A percentile compares a stretch with the other conserved stretches of the same genome.
Conservation (phyloP, 768 basidiomycete genomes). For the Hemileccinum impolitum region DNA sequence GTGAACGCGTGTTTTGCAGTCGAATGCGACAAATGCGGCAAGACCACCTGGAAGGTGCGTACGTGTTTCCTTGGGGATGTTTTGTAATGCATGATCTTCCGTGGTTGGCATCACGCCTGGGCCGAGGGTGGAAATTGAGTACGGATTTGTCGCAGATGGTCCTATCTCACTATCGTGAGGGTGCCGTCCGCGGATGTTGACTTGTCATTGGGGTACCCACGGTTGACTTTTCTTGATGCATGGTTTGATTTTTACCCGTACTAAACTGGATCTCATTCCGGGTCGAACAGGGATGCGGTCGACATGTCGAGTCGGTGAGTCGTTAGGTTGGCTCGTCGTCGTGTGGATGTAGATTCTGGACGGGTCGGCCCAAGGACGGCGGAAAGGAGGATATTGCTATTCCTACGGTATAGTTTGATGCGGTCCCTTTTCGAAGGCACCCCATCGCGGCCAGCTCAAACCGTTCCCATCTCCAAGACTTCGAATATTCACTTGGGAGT, state of each 20-base stretch:
- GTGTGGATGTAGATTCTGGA: constrained; percentile 15
- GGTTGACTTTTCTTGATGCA: background rate
- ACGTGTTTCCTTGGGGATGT: constrained; percentile 27
- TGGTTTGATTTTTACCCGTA: constrained; percentile 1
- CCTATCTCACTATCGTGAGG: constrained; percentile 10
- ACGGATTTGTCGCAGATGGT: constrained; percentile 7
- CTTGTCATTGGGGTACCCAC: constrained; percentile 4
- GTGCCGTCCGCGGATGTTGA: constrained; percentile 15
- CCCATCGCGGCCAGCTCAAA: constrained; percentile 27
- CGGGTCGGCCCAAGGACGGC: constrained; percentile 7
- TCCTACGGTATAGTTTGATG: constrained; percentile 33
- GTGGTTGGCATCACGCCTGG: constrained; percentile 14
- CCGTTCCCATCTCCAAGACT: constrained; percentile 15
- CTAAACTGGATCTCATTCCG: constrained; percentile 1
- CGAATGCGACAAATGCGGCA: constrained; percentile 58
- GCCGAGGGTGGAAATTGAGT: constrained; percentile 14
- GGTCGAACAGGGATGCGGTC: constrained; percentile 60
- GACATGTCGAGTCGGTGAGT: constrained; percentile 62
- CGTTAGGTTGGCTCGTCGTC: constrained; percentile 9
- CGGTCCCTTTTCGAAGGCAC: constrained; percentile 35
- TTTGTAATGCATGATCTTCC: constrained; percentile 12
- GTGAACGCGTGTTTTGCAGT: constrained; percentile 55
- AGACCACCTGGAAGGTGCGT: constrained; percentile 69
- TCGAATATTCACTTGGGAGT: constrained; percentile 22
- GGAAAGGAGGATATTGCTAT: constrained; percentile 12